Evolutionary conservation across 202 grass and related monocot genomes (phyloP).

Genomic region (Bolboschoenoplectus hybrid): DNA sequence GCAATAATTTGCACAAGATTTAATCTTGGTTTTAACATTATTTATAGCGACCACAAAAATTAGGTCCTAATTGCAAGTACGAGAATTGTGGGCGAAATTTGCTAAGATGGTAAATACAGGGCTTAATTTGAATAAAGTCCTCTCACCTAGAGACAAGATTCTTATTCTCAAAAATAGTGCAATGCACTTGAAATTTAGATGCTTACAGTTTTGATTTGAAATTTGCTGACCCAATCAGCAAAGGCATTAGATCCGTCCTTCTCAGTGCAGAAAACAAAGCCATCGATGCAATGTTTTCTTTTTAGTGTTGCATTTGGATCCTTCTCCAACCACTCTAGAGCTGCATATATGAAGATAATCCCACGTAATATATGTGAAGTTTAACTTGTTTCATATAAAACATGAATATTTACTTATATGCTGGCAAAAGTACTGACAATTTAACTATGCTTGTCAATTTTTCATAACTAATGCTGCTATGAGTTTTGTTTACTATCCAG

Average conservation of each 20-base stretch:
- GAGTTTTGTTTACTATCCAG: not conserved
- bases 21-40: not conserved
- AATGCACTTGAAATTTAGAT: slow-evolving; percentile 7
- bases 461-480: not conserved
- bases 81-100: not conserved
- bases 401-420: not conserved
- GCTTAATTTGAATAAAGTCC: not conserved
- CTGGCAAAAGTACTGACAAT: not conserved
- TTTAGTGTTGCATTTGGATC: slow-evolving; percentile 73
- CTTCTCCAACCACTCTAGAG: slow-evolving; percentile 79
- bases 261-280: slow-evolving; percentile 69
- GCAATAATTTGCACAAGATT: not conserved
- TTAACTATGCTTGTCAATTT: not conserved
- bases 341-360: slow-evolving; percentile 52
- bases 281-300: slow-evolving; percentile 85
- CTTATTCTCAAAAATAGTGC: slow-evolving; percentile 6
- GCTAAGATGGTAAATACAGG: not conserved
- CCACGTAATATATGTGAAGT: slow-evolving; percentile 9
- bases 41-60: not conserved
- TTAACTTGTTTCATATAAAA: not conserved
- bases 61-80: not conserved
- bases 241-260: slow-evolving; percentile 85
- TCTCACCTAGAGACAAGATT: slow-evolving; percentile 6
- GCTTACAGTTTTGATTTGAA: slow-evolving; percentile 69
- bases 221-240: slow-evolving; percentile 61